These are phyloP conservation scores for Emericellopsis cladophorae DNA, from an alignment of 2,329 filamentous ascomycete species.

Conservation along the genomic window DNA sequence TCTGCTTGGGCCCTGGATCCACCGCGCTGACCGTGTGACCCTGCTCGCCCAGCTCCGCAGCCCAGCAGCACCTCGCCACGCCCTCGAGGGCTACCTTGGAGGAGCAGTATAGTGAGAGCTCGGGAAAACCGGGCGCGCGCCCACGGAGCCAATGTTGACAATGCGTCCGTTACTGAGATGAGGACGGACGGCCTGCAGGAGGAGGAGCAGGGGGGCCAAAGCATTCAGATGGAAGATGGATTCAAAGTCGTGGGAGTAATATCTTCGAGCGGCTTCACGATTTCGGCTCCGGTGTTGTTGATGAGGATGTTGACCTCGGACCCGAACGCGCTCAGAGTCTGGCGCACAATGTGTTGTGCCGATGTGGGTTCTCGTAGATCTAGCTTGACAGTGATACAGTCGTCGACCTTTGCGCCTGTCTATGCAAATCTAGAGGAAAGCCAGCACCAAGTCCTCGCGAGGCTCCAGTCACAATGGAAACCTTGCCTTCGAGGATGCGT, in stretches of 20 bases:
- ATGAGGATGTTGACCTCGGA: constrained; percentile 17
- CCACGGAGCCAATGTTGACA: constrained; percentile 47
- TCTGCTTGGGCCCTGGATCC: constrained; percentile 44
- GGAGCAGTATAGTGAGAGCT: constrained; percentile 36
- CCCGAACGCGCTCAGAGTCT: constrained; percentile 7
- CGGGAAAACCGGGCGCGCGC: constrained; percentile 28
- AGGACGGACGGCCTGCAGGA: constrained; percentile 39
- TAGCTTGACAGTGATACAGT: constrained; percentile 7
- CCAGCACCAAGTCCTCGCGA: constrained; percentile 10
- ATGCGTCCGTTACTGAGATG: constrained; percentile 33
- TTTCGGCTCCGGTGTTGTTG: constrained; percentile 24
- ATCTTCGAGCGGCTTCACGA: constrained; percentile 21
- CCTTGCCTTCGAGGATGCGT: constrained; percentile 6
- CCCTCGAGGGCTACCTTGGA: constrained; percentile 49
- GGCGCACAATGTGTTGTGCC: constrained; percentile 17
- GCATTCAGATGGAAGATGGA: constrained; percentile 45
- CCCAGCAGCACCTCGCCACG: constrained; percentile 45
- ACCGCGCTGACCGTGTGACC: constrained; percentile 51
- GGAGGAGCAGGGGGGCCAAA: constrained; percentile 38
- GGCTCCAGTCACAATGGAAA: constrained; percentile 10
- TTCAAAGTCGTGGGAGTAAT: constrained; percentile 36
- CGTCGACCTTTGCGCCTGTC: constrained; percentile 1
- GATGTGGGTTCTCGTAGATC: constrained; percentile 9
- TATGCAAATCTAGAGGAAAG: constrained; percentile 10
- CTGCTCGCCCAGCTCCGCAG: constrained; percentile 39